Evolutionary conservation across 2,329 filamentous ascomycete species (phyloP).

Genomic region (Penicillium freii): DNA sequence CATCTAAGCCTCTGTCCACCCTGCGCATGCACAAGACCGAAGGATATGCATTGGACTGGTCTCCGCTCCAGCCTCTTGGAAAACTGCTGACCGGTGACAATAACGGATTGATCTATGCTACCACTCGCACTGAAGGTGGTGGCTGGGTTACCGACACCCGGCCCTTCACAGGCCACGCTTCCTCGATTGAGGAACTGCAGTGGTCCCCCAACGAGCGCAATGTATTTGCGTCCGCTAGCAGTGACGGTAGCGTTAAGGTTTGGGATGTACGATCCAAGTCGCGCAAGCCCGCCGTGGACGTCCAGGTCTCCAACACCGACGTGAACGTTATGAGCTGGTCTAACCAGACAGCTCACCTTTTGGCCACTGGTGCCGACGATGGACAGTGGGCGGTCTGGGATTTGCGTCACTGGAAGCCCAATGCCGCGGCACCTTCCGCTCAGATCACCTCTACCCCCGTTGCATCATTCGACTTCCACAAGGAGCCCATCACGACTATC

Average conservation of each 20-base stretch:
- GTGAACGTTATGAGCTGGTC: constrained; percentile 99
- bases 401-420: constrained; percentile 86
- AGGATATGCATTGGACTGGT: constrained; percentile 98
- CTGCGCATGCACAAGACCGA: constrained; percentile 89
- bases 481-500: constrained; percentile 90
- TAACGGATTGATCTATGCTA: constrained; percentile 83
- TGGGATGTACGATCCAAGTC: constrained; percentile 95
- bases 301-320: constrained; percentile 78
- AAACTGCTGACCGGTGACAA: constrained; percentile 92
- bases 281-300: constrained; percentile 79
- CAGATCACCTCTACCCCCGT: constrained; percentile 68
- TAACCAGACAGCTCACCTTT: constrained; percentile 77
- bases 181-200: constrained; percentile 90
- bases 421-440: constrained; percentile 47
- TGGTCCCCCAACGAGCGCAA: constrained; percentile 93
- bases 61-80: constrained; percentile 72
- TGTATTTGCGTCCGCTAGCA: constrained; percentile 91
- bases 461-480: constrained; percentile 93
- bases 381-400: constrained; percentile 97
- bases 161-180: constrained; percentile 77
- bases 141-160: constrained; percentile 84
- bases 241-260: constrained; percentile 90
- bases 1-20: constrained; percentile 84
- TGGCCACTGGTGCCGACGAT: constrained; percentile 90
- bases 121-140: constrained; percentile 80